Evolutionary conservation across 192 early-diverging fungal species (phyloP), one percentile per base, ranked within the genome.

Genomic region (Coemansia guatemalensis): DNA sequence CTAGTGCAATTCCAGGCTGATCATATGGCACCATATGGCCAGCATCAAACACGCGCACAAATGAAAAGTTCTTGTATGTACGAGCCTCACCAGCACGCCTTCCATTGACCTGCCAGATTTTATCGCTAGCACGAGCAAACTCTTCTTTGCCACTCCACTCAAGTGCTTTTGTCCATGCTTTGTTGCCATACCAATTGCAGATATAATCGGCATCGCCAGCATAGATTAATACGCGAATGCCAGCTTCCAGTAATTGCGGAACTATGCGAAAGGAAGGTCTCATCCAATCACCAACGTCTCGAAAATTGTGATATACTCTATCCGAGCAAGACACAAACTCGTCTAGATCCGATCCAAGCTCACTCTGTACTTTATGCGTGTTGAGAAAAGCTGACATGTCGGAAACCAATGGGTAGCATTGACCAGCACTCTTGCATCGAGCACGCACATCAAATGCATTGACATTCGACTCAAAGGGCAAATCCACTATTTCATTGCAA

Each of bases 361-460:
- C 85, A 24, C 62, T 52, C 66, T 89, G 89, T 44, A 97, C 86
- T 18, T 89, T 86, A 14, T 85, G 76, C 11, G 53, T 77, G 85
- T 97, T 96, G 39, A 93, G 81, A 70, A 85, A 99, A 1, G 69
- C 58, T 60, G 92, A 86, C 54, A 99, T 92, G 58, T 87, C 89
- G 23, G 71, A 74, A 56, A 95, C 72, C 56, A 97, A 89, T 18
- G 86, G 86, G 69, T 93, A 99, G 86, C 95, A 99, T 18, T 97
- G 87, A 51, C 85, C 82, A 69, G 87, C 89, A 60, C 76, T 81
- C 62, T 92, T 88, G 79, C 96, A 97, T 41, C 90, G 86, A 51
- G 83, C 81, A 56, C 96, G 89, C 32, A 99, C 88, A 76, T 99
- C 95, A 82, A 97, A 99, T 49, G 92, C 90, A 78, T 99, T 97